Base-by-base conservation (phyloP, 2,329 filamentous ascomycete genomes). In the Lasiodiplodia sp. region DNA sequence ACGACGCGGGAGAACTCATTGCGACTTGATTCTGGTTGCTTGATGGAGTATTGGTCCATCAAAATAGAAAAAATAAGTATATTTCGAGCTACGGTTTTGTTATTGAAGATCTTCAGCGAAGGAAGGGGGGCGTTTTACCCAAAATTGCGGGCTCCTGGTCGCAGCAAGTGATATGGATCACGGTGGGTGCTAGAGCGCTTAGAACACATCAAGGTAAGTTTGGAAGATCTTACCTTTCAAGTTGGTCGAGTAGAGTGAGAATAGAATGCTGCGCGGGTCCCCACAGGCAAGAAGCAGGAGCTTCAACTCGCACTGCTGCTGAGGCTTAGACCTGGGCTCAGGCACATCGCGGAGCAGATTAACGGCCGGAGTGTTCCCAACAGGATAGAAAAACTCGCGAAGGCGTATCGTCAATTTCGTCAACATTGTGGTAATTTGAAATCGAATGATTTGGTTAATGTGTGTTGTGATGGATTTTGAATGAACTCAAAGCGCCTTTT, bases 181-280 rank as follows among this genome's bases (percentile, higher is more conserved):
- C 25, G 4, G 40, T 55, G 21, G 21, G 47, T 4, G 47, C 63
- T 52, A 25, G 34, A 37, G n/a, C 23, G 14, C 16, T 52, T 21
- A 52, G 47, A 6, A 66, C n/a, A 28, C 12, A 23, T 66, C 47
- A 18, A 53, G 21, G 10, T 12, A 38, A 21, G 37, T 11, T 25
- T 7, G 10, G 2, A 14, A 1, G n/a, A 38, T 25, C 63, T 25
- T 52, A 66, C 63, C 14, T n/a, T 55, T 23, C n/a, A 37, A 21
- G 34, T 28, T 49, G 25, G 44, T 28, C 8, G 44, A 37, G 21
- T 67, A 23, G 12, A 57, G 28, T 0, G 87, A 88, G 72, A 83
- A 88, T 0, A 89, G 75, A 37, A 90, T 81, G 70, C 86, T 85
- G n/a, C 86, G 82, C 51, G 84, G 77, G 76, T 89, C 87, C 18